These are phyloP conservation scores for Triticum aestivum DNA, from an alignment of 176 grass and related monocot species.

Conservation along the genomic window DNA sequence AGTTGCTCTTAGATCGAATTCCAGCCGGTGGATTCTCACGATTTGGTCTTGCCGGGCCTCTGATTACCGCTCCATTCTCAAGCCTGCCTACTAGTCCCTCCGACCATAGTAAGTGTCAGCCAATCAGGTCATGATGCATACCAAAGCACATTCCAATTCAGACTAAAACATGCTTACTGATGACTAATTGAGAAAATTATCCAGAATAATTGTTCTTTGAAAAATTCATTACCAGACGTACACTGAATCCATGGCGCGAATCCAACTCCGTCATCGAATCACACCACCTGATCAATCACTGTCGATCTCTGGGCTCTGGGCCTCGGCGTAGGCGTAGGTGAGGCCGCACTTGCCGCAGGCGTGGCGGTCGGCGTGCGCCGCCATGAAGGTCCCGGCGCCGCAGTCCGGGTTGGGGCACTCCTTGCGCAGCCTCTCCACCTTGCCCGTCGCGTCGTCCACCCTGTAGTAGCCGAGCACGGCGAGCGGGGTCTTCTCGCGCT, in stretches of 20 bases:
- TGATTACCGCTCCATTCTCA: no score
- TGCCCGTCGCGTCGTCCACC: constrained; percentile 41
- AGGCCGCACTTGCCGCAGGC: constrained; percentile 33
- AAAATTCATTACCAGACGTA: background rate
- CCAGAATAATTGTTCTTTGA: background rate
- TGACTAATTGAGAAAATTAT: no score
- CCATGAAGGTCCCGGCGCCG: constrained; percentile 34
- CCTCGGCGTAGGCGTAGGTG: constrained; percentile 12
- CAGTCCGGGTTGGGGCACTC: constrained; percentile 30
- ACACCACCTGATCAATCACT: background rate
- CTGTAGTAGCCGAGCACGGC: constrained; percentile 40
- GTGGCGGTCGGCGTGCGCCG: constrained; percentile 30
- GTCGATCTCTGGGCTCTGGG: background rate
- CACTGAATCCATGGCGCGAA: background rate
- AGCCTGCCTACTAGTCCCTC: no score
- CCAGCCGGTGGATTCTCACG: no score
- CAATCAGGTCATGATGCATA: no score
- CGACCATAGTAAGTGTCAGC: no score
- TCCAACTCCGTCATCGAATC: background rate
- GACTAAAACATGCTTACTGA: no score
- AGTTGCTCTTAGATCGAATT: no score
- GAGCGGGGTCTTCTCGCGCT: constrained; percentile 29
- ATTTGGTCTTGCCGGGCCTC: no score
- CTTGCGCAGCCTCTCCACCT: constrained; percentile 30
- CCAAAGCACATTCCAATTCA: no score